Conservation (phyloP, 495 filamentous ascomycete genomes). For the Neurospora sp. region DNA sequence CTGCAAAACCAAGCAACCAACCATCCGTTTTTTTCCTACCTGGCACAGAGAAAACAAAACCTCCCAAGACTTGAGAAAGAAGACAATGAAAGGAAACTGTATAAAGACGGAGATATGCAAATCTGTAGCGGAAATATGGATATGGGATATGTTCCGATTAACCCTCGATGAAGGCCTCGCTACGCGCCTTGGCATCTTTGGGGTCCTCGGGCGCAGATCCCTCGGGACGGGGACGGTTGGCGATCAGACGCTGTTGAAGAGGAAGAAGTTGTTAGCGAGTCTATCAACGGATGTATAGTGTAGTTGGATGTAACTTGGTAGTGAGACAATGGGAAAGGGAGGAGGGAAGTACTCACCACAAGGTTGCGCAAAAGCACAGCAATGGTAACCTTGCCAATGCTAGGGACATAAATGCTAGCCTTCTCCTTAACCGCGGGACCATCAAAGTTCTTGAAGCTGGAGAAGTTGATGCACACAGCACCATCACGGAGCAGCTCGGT, state of each 20-base stretch:
- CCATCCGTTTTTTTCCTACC: not conserved
- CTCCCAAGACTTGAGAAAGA: not conserved
- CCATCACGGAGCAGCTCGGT: conserved; percentile 72
- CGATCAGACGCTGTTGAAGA: conserved; percentile 27
- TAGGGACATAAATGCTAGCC: conserved; percentile 93
- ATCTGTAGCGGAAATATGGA: not conserved
- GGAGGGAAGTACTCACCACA: conserved; percentile 45
- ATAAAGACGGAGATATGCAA: not conserved
- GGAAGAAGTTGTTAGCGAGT: not conserved
- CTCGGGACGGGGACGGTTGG: conserved; percentile 23
- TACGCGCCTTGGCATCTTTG: conserved; percentile 24
- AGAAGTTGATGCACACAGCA: conserved; percentile 95
- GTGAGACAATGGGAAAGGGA: not conserved
- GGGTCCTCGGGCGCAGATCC: conserved; percentile 20
- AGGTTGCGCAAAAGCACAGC: conserved; percentile 82
- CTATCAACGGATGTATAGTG: not conserved
- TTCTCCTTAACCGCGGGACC: conserved; percentile 73
- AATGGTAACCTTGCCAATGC: conserved; percentile 96
- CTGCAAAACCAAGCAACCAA: not conserved
- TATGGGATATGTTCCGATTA: conserved; percentile 1
- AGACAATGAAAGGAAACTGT: not conserved
- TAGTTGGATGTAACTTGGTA: not conserved
- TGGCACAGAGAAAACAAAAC: not conserved
- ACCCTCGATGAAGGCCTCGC: conserved; percentile 27
- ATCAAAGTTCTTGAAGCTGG: conserved; percentile 89